A percentile compares a stretch with the other conserved stretches of the same genome.
Evolutionary conservation across 2,329 filamentous ascomycete species (phyloP).

Genomic region (Claviceps cyperi): DNA sequence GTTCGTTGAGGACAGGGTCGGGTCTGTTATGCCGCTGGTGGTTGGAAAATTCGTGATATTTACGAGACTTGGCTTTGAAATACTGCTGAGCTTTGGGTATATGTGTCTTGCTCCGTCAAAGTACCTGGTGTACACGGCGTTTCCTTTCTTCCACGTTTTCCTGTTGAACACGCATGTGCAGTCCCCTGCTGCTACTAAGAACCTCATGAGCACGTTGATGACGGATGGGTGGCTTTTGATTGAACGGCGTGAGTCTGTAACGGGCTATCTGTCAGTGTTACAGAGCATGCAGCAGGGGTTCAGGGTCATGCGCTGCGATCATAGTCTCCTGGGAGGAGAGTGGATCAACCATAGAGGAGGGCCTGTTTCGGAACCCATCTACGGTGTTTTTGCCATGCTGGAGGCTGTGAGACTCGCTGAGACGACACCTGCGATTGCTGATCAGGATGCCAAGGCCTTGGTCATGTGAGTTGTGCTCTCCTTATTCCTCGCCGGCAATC

Average conservation of each 20-base stretch:
- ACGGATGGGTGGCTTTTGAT: constrained; percentile 58
- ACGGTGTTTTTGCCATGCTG: constrained; percentile 89
- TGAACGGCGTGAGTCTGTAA: constrained; percentile 71
- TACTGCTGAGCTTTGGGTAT: constrained; percentile 51
- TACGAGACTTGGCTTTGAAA: constrained; percentile 58
- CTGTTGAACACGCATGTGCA: constrained; percentile 62
- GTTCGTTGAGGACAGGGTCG: constrained; percentile 27
- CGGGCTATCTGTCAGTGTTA: constrained; percentile 83
- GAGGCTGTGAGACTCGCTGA: constrained; percentile 79
- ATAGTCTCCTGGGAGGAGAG: constrained; percentile 84
- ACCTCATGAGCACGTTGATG: constrained; percentile 52
- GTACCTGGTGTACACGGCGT: constrained; percentile 50
- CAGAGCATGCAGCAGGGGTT: constrained; percentile 60
- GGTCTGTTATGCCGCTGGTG: constrained; percentile 27
- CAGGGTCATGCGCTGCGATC: constrained; percentile 79
- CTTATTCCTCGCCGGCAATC: background rate
- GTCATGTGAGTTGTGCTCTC: constrained; percentile 53
- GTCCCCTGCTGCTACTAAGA: constrained; percentile 40
- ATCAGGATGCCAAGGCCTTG: constrained; percentile 61
- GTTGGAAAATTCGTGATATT: constrained; percentile 50
- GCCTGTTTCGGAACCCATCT: constrained; percentile 68
- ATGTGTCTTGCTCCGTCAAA: constrained; percentile 54
- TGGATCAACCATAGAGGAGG: constrained; percentile 51
- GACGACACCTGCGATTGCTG: constrained; percentile 34
- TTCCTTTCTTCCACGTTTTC: constrained; percentile 57